These are phyloP conservation scores for Pistacia vera DNA, from an alignment of 345 rosid genomes.

Conservation along the genomic window DNA sequence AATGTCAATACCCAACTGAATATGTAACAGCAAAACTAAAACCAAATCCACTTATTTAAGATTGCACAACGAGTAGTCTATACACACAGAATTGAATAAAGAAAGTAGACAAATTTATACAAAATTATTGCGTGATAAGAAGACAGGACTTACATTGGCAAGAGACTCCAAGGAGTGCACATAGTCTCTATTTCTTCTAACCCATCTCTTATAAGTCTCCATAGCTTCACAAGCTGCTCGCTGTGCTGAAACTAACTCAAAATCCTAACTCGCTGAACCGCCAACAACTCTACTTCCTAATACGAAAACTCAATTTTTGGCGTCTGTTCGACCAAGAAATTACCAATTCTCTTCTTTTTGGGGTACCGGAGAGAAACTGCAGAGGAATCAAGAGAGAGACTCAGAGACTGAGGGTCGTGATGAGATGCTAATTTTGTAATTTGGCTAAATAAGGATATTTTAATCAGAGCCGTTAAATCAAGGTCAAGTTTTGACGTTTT, in stretches of 20 bases:
- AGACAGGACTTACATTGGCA: slow-evolving; percentile 70
- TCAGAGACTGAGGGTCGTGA: too few species aligned
- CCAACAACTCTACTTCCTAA: not conserved
- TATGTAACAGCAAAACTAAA: not conserved
- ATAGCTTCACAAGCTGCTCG: slow-evolving; percentile 39
- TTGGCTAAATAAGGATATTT: not conserved
- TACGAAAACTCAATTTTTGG: not conserved
- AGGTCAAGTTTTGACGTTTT: not conserved
- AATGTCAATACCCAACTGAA: not conserved
- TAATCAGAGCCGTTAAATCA: slow-evolving; percentile 10
- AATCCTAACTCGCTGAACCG: slow-evolving; percentile 12
- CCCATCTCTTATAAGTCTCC: slow-evolving; percentile 94
- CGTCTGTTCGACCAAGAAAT: slow-evolving; percentile 6
- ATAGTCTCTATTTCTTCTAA: slow-evolving; percentile 79
- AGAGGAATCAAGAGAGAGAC: not conserved
- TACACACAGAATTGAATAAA: not conserved
- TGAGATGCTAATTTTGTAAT: not conserved
- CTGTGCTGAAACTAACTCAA: not conserved
- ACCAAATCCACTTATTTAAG: not conserved
- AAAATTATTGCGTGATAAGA: not conserved
- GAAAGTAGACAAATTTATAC: not conserved
- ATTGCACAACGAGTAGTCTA: not conserved
- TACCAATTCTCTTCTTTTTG: not conserved
- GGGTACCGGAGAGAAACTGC: not conserved
- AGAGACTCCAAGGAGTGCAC: slow-evolving; percentile 90